Base-by-base conservation (phyloP, 495 filamentous ascomycete species). In the Bombardia bombarda region DNA sequence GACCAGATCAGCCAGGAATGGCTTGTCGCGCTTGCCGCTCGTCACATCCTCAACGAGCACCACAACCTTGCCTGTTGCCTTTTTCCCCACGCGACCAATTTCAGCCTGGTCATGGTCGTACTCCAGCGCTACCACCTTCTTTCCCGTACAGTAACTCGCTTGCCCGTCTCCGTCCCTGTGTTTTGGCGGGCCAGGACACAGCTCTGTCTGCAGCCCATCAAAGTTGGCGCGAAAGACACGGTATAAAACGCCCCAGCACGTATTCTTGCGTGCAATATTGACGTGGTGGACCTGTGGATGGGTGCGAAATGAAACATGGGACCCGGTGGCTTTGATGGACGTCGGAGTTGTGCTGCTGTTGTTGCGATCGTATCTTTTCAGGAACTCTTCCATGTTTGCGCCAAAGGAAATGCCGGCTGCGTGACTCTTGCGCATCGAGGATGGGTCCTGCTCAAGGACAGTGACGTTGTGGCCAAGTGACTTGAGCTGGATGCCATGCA, bases 171-270 rank as follows among this genome's bases (percentile, higher is more conserved):
- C 55, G 1, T 51, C 32, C 17, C 44, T 18, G 0, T 43, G 38
- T 16, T 47, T 25, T 0, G 57, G 57, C 9, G 57, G 55, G 7
- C 40, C 42, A 1, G 54, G 52, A 4, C 45, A 47, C 3, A 51
- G 42, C 0, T 59, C 46, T 3, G 64, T 52, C 0, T 56, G 42
- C 2, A 64, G 46, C 0, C 68, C 65, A 53, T 79, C 74, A 42
- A 71, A 73, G 48, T 70, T 72, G 14, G 68, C 71, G 13, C 74
- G 49, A 37, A 77, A 50, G 4, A 72, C 42, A 38, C 64, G 56
- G 41, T 77, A 77, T 14, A 72, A 41, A 31, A 68, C 34, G 35
- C 69, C 67, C 73, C 74, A 79, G 50, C 59, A 68, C 0, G 65
- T 61, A 43, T 65, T 62, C 19, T 58, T 53, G 41, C 58, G 60